Evolutionary conservation across 805 yeast species (phyloP).

Genomic region (Scheffersomyces stipitis): DNA sequence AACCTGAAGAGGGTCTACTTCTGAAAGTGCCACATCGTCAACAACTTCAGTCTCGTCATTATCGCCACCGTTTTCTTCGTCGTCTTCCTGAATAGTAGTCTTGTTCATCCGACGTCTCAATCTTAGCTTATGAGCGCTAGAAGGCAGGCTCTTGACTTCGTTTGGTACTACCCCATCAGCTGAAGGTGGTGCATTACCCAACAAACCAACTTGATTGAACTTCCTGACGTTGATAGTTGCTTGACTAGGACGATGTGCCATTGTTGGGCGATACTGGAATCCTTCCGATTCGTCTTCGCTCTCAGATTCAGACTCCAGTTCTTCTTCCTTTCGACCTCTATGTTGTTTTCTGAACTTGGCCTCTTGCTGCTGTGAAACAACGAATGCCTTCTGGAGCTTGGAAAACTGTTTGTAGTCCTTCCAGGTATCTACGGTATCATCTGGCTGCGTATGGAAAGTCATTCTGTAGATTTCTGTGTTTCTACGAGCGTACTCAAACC

Average conservation of each 20-base stretch:
- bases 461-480: slow-evolving; percentile 80
- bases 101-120: slow-evolving; percentile 7
- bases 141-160: slow-evolving; percentile 4
- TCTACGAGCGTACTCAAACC: slow-evolving; percentile 80
- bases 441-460: slow-evolving; percentile 94
- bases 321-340: slow-evolving; percentile 13
- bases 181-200: slow-evolving; percentile 35
- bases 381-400: slow-evolving; percentile 59
- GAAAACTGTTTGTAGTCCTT: slow-evolving; percentile 75
- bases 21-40: no score
- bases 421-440: slow-evolving; percentile 89
- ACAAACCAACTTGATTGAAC: slow-evolving; percentile 31
- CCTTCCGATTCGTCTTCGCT: slow-evolving; percentile 4
- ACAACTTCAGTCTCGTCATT: neutral
- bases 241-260: slow-evolving; percentile 9
- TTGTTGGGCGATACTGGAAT: neutral
- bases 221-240: slow-evolving; percentile 28
- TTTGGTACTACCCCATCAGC: slow-evolving; percentile 2
- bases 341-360: slow-evolving; percentile 26
- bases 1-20: neutral
- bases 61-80: neutral
- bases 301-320: slow-evolving; percentile 16
- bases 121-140: slow-evolving; percentile 2
- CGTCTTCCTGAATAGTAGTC: neutral
- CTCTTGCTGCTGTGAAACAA: slow-evolving; percentile 35